A percentile compares a stretch with the other conserved stretches of the same genome.
phyloP scores from a whole-genome alignment of 2,329 filamentous ascomycete genomes.

The Sclerotiophoma versabilis region DNA sequence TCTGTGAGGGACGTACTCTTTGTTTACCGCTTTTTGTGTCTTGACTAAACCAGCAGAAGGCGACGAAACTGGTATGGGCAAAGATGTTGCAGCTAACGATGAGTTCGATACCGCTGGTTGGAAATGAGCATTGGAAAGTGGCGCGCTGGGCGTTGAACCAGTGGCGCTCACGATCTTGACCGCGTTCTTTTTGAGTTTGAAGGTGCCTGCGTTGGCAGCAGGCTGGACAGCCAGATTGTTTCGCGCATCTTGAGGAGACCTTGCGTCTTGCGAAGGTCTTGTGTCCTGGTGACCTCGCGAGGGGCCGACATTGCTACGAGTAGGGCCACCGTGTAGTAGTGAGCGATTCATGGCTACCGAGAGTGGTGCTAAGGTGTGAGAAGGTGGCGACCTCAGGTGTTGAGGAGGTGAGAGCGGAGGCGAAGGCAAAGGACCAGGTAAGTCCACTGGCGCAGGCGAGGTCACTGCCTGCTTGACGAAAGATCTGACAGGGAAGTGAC shows the following conservation, averaged over 20 bases:
- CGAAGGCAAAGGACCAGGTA: slow-evolving; percentile 1
- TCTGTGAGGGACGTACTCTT: slow-evolving; percentile 30
- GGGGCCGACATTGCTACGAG: background rate
- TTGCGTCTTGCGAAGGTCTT: background rate
- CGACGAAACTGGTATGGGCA: background rate
- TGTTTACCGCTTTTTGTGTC: slow-evolving; percentile 11
- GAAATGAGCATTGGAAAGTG: background rate
- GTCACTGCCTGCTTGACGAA: slow-evolving; percentile 1
- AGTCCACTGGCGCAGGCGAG: background rate
- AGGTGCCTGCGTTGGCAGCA: slow-evolving; percentile 13
- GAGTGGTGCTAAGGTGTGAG: background rate
- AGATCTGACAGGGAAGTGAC: background rate
- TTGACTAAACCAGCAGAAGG: slow-evolving; percentile 13
- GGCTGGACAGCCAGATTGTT: slow-evolving; percentile 36
- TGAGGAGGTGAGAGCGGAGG: slow-evolving; percentile 17
- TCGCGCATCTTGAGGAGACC: slow-evolving; percentile 4
- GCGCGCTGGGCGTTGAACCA: background rate
- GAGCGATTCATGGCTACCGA: slow-evolving; percentile 24
- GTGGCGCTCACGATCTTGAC: slow-evolving; percentile 37
- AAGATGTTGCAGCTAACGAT: background rate
- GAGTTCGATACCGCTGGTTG: background rate
- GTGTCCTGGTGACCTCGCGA: background rate
- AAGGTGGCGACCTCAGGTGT: background rate
- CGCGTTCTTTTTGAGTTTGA: slow-evolving; percentile 40
- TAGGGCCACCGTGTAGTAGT: slow-evolving; percentile 12